phyloP scores from a whole-genome alignment of 352 stramenopile species.

The Phytophthora citricola region DNA sequence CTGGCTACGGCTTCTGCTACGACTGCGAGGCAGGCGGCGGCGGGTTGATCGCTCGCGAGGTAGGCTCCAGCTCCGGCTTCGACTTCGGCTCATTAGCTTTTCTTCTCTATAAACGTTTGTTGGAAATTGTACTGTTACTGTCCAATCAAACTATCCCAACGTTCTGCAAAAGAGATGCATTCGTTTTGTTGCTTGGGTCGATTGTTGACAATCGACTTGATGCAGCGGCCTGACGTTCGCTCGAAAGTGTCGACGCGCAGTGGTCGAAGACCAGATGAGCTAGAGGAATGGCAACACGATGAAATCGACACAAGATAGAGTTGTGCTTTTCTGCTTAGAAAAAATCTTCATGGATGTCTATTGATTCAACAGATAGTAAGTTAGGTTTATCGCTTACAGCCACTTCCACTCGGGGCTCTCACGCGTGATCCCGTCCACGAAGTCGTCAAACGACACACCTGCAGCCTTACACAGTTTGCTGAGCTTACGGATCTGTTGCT shows the following conservation, averaged over 20 bases:
- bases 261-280: slow-evolving; percentile 12
- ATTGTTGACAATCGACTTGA: neutral
- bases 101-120: slow-evolving; percentile 11
- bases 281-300: slow-evolving; percentile 13
- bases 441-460: slow-evolving; percentile 70
- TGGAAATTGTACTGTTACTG: slow-evolving; percentile 15
- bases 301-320: neutral
- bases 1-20: slow-evolving; percentile 27
- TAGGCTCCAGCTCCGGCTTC: slow-evolving; percentile 23
- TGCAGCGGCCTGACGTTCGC: neutral
- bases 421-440: slow-evolving; percentile 59
- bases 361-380: slow-evolving; percentile 39
- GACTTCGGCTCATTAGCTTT: slow-evolving; percentile 23
- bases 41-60: slow-evolving; percentile 10
- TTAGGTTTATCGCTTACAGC: slow-evolving; percentile 57
- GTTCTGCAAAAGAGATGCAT: neutral
- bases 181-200: neutral
- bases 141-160: slow-evolving; percentile 7
- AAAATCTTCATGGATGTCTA: slow-evolving; percentile 20
- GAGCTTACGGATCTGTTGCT: slow-evolving; percentile 77
- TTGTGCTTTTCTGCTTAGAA: too few relatives aligned
- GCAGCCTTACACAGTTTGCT: slow-evolving; percentile 65
- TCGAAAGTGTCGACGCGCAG: neutral
- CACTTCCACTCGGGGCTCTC: slow-evolving; percentile 79
- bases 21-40: slow-evolving; percentile 9